Base-by-base conservation (phyloP, 768 basidiomycete genomes). In the Amylocystis lapponica region DNA sequence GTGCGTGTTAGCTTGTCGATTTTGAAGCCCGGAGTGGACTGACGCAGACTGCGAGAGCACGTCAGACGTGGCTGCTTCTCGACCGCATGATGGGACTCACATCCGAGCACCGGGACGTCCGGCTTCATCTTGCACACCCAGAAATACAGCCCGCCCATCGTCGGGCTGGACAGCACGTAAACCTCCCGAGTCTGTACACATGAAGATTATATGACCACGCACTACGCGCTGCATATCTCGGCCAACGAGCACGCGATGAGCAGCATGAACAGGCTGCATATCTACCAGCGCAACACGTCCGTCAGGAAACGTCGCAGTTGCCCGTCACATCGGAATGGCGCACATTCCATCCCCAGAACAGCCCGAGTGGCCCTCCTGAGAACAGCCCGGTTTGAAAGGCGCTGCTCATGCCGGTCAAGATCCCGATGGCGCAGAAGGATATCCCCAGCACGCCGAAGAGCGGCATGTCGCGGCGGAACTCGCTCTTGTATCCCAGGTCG, bases 291-390 rank as follows among this genome's bases (percentile, higher is more conserved):
- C n/a, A 13, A 36, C 10, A 33, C 8, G 37, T n/a, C n/a, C n/a
- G n/a, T n/a, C n/a, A n/a, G n/a, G n/a, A n/a, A n/a, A n/a, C n/a
- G n/a, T n/a, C 20, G 20, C 5, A 12, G 7, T 17, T 21, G 17
- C n/a, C n/a, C n/a, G n/a, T n/a, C n/a, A n/a, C n/a, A n/a, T 33
- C 19, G 1, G 19, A 17, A 10, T 19, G 11, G 57, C 68, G 49
- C 46, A 76, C 77, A 51, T 79, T 78, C 78, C 78, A 79, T 9
- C 75, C 78, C 76, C 77, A 79, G 55, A 79, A 79, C 47, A 78
- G 57, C 2, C 77, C 75, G 22, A 79, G 54, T 3, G 77, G 76
- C 5, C 76, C 78, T 1, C 78, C 76, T 32, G 74, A 77, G 55
- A 78, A 76, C 11, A 78, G 57, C 0, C 78, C 76, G 0, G 76